Evolutionary conservation across 139 green algal species (phyloP), one percentile per base, ranked within the genome.

Genomic region (Cymbomonas tetramitiformis): DNA sequence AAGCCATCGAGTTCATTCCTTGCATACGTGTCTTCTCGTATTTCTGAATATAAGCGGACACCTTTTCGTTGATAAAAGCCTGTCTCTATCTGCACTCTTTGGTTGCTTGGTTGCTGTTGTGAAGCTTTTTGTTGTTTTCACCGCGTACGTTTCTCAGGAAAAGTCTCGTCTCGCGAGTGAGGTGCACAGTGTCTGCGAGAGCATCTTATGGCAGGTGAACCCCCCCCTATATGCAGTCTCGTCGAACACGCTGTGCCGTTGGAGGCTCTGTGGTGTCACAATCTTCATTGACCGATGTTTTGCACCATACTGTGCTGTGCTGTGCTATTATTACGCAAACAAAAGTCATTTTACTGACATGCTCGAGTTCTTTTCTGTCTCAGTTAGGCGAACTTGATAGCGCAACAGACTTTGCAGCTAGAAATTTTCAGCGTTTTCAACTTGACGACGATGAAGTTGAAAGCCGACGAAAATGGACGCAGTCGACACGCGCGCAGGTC

Each of bases 311-410:
- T n/a, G n/a, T n/a, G n/a, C n/a, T n/a, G n/a, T n/a, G n/a, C n/a
- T n/a, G n/a, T n/a, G n/a, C n/a, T n/a, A n/a, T n/a, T n/a, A n/a
- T n/a, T 23, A 25, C n/a, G 44, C 15, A 52, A 52, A 19, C 29
- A 33, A 23, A 10, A 29, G 10, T 52, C 10, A 12, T 29, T 52
- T 23, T 23, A 9, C 44, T 9, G 10, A 19, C 9, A 10, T 10
- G 9, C 44, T 9, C 44, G 10, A n/a, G 10, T 50, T 50, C 8
- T 48, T 8, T 7, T 10, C 10, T 10, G 12, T 18, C 10, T 19
- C 63, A 71, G 46, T 25, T 74, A 2, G 60, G 71, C 18, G 71
- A 79, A 46, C 58, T 78, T 39, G 72, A 76, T 44, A 64, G 60
- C 23, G 71, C 72, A 28, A 61, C 75, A 1, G 25, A n/a, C 3